These are phyloP conservation scores for Allium cepa DNA, from an alignment of 106 monocot species.

Conservation along the genomic window DNA sequence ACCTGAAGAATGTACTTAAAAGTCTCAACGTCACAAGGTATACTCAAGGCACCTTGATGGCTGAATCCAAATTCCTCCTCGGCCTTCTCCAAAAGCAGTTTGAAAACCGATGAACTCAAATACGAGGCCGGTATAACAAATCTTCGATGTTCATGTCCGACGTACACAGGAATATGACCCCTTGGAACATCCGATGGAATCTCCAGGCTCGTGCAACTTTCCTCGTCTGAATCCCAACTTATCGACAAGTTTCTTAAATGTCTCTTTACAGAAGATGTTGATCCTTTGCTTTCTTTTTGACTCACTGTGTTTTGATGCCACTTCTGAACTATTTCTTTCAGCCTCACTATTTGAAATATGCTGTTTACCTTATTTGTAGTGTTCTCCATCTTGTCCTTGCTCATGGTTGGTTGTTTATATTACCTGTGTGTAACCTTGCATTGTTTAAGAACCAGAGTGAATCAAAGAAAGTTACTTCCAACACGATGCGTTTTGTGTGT, in stretches of 20 bases:
- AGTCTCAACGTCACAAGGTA: constrained; percentile 64
- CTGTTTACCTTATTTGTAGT: constrained; percentile 13
- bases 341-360: constrained; percentile 36
- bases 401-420: too few relatives aligned
- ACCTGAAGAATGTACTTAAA: constrained; percentile 79
- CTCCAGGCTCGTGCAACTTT: constrained; percentile 39
- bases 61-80: constrained; percentile 68
- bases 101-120: constrained; percentile 41
- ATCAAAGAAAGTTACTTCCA: too few relatives aligned
- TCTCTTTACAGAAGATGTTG: constrained; percentile 2
- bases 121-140: constrained; percentile 70
- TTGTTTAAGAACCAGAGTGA: too few relatives aligned
- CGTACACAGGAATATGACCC: constrained; percentile 52
- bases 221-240: constrained; percentile 50
- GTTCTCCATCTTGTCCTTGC: too few relatives aligned
- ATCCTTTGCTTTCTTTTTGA: not conserved
- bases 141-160: constrained; percentile 44
- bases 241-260: constrained; percentile 13
- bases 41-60: constrained; percentile 43
- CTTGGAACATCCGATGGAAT: constrained; percentile 53
- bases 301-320: constrained; percentile 30
- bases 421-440: too few relatives aligned
- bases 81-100: constrained; percentile 51
- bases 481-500: too few relatives aligned
- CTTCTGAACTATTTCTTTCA: constrained; percentile 40